Base-by-base conservation (phyloP, 805 yeast genomes). In the Scheffersomyces amazonensis region DNA sequence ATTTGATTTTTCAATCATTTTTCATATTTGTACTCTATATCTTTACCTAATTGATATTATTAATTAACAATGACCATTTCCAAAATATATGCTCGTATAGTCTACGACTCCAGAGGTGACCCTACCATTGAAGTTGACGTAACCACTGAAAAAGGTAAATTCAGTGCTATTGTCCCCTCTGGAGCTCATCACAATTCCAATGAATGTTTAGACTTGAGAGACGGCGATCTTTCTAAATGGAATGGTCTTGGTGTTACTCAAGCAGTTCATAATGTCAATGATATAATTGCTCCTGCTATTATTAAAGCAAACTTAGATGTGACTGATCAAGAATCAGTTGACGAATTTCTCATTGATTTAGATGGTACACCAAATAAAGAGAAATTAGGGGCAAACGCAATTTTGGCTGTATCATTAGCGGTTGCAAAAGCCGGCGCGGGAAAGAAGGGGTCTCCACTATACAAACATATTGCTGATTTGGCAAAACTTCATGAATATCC, bases 41-140 rank as follows among this genome's bases (percentile, higher is more conserved):
- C n/a, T n/a, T 20, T 20, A 20, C 9, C 23, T 20, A 20, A 20
- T 20, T 20, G 23, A 20, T 7, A 20, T 10, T 10, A 20, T 7
- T 10, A 20, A 20, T 7, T 7, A 7, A 35, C 42, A 65, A 87
- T 87, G 96, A 84, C 96, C 56, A 80, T 87, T 62, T 69, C 87
- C 54, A 90, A 91, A 74, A 75, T 90, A 58, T 82, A 77, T 72
- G 87, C 98, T 62, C 90, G 99, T 77, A 85, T 81, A 80, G 96
- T 91, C 73, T 91, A 93, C 84, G 99, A 91, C 78, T 91, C 98
- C 60, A 88, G 99, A 78, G 98, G 98, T 76, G 91, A 91, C 84
- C 99, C 99, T 76, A 91, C 99, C 58, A 98, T 93, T 59, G 98
- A 93, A 82, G 98, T 93, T 56, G 98, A 91, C 64, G 62, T 91